Base-by-base conservation (phyloP, 495 filamentous ascomycete genomes). In the Aspergillus cristatus region DNA sequence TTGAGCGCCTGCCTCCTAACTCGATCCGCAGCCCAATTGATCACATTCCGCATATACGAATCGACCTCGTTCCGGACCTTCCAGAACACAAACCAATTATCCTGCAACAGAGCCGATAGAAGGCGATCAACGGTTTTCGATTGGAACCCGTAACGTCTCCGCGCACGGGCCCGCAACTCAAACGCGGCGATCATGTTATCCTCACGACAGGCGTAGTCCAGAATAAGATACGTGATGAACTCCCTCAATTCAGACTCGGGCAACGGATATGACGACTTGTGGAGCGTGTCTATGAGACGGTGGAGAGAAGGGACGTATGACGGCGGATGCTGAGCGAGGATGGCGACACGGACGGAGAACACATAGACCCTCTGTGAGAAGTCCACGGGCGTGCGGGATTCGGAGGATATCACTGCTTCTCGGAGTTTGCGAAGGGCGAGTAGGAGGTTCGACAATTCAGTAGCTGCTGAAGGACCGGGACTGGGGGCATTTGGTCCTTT, bases 251-350 rank as follows among this genome's bases (percentile, higher is more conserved):
- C 86, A 11, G 75, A 58, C 8, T 65, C 60, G 0, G 79, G 72
- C 14, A 96, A 72, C 18, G 75, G 77, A 34, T 75, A 66, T 0
- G 62, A 48, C 3, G 71, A 62, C 1, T 60, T 54, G 55, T 93
- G 85, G 37, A 96, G 75, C 2, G 63, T 62, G 26, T 75, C 71
- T 5, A 98, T 70, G 1, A 94, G 75, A 50, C 91, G 74, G 14
- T 82, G 72, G 18, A 97, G 67, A 16, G 91, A 84, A 1, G 91
- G 87, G 46, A 86, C 79, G 63, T 98, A 98, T 6, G 88, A 88
- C 36, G 94, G 87, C 44, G 74, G 76, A 42, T 90, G 79, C 37
- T 76, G 77, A 38, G 80, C 72, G 14, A 89, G 73, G 31, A 98
- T 85, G 3, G 84, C 77, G 13, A 86, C 65, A 34, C 86, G 82